phyloP scores from a whole-genome alignment of 2,329 filamentous ascomycete species.

The Plenodomus biglobosus region DNA sequence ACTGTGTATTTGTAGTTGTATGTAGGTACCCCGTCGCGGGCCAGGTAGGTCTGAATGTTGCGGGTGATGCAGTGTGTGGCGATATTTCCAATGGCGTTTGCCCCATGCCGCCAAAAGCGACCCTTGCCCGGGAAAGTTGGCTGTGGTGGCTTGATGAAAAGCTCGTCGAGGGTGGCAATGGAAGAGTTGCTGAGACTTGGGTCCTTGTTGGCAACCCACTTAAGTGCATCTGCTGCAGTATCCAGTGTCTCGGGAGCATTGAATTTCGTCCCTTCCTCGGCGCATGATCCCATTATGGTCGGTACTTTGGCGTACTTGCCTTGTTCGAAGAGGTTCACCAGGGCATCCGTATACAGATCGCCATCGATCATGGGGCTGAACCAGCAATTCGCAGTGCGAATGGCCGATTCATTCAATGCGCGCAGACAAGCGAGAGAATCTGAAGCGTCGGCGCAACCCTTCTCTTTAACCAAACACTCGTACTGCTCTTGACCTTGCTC shows the following conservation, averaged over 20 bases:
- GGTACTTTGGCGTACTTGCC: slow-evolving; percentile 57
- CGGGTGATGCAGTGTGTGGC: slow-evolving; percentile 66
- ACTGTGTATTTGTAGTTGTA: slow-evolving; percentile 75
- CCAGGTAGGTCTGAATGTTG: slow-evolving; percentile 52
- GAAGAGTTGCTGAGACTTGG: slow-evolving; percentile 56
- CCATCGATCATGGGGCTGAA: slow-evolving; percentile 56
- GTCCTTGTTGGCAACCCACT: slow-evolving; percentile 62
- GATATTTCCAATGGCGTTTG: slow-evolving; percentile 64
- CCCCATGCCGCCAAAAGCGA: slow-evolving; percentile 60
- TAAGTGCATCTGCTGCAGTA: slow-evolving; percentile 53
- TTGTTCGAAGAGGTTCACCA: slow-evolving; percentile 51
- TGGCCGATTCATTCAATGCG: slow-evolving; percentile 44
- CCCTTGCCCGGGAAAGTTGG: slow-evolving; percentile 51
- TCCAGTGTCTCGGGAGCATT: slow-evolving; percentile 58
- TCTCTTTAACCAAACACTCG: slow-evolving; percentile 53
- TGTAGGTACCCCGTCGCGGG: slow-evolving; percentile 46
- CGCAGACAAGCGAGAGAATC: slow-evolving; percentile 54
- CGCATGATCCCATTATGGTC: slow-evolving; percentile 58
- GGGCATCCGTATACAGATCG: slow-evolving; percentile 55
- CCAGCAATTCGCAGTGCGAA: slow-evolving; percentile 47
- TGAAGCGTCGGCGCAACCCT: slow-evolving; percentile 47
- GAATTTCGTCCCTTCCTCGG: slow-evolving; percentile 63
- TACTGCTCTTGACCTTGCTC: slow-evolving; percentile 55
- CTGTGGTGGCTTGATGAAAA: slow-evolving; percentile 56
- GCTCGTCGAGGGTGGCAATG: slow-evolving; percentile 53